Evolutionary conservation across 2,329 filamentous ascomycete species (phyloP).

Genomic region (Grosmannia huntii): DNA sequence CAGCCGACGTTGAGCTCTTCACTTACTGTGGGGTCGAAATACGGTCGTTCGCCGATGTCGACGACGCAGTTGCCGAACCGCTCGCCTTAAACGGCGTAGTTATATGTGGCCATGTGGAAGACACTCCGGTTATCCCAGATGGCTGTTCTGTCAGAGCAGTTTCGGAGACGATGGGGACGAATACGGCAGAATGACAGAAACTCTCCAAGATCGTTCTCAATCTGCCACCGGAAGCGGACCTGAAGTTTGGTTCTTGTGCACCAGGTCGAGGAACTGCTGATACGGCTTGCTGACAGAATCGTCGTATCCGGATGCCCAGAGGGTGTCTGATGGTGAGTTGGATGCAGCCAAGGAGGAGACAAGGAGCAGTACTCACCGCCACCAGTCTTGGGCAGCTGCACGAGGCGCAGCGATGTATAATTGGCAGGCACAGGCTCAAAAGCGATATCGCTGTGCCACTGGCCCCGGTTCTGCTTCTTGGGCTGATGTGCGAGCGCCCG

Average conservation of each 20-base stretch:
- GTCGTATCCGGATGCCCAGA: constrained; percentile 29
- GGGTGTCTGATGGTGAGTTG: constrained; percentile 14
- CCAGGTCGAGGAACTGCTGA: constrained; percentile 17
- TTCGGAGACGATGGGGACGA: neutral
- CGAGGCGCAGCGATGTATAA: constrained; percentile 31
- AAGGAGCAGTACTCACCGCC: constrained; percentile 29
- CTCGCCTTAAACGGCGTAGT: constrained; percentile 17
- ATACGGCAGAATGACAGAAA: neutral
- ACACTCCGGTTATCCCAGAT: constrained; percentile 20
- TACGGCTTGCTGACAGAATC: constrained; percentile 20
- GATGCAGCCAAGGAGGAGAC: neutral
- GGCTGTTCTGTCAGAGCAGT: constrained; percentile 1
- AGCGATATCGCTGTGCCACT: constrained; percentile 20
- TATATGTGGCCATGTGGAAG: constrained; percentile 19
- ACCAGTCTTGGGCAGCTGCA: constrained; percentile 26
- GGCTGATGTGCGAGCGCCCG: constrained; percentile 20
- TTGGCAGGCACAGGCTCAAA: constrained; percentile 33
- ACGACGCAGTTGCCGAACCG: constrained; percentile 18
- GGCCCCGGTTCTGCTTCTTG: constrained; percentile 21
- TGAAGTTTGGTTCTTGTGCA: constrained; percentile 18
- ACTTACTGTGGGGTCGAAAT: constrained; percentile 15
- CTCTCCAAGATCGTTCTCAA: constrained; percentile 16
- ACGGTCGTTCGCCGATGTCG: constrained; percentile 19
- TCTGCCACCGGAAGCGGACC: constrained; percentile 17
- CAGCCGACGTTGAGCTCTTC: constrained; percentile 13